A percentile compares a stretch with the other conserved stretches of the same genome.
phyloP scores from a whole-genome alignment of 352 stramenopile genomes.

The Phytopythium cucurbitacearum region DNA sequence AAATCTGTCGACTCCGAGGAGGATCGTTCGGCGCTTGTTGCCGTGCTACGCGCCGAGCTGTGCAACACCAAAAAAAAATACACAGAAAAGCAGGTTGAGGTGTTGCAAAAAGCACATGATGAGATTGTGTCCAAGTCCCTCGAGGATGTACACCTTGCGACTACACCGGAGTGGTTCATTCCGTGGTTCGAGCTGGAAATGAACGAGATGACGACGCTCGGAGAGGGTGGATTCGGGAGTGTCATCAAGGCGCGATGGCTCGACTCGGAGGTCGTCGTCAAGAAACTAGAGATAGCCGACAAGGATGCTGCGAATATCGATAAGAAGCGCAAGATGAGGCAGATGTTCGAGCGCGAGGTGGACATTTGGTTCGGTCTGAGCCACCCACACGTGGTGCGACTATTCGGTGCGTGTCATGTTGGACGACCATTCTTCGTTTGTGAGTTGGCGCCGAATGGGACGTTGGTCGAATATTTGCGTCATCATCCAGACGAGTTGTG shows the following conservation, averaged over 20 bases:
- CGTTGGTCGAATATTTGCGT: conserved; percentile 8
- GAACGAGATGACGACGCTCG: too few species aligned
- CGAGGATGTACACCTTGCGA: too few species aligned
- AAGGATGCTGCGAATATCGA: background rate
- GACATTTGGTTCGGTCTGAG: conserved; percentile 7
- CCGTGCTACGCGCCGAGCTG: too few species aligned
- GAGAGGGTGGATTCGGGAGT: background rate
- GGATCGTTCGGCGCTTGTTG: too few species aligned
- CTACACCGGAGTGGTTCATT: too few species aligned
- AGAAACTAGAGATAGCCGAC: conserved; percentile 9
- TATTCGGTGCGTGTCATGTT: conserved; percentile 10
- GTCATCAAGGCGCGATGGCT: conserved; percentile 10
- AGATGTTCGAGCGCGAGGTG: conserved; percentile 11
- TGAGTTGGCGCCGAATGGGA: conserved; percentile 4
- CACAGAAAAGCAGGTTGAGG: too few species aligned
- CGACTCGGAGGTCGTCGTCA: conserved; percentile 9
- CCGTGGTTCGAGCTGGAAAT: too few species aligned
- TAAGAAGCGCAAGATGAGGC: conserved; percentile 5
- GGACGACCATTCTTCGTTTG: conserved; percentile 9
- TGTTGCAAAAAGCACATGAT: too few species aligned
- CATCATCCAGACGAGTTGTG: conserved; percentile 5
- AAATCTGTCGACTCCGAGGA: too few species aligned
- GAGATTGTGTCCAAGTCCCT: too few species aligned
- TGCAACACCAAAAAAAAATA: too few species aligned
- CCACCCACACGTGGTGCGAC: conserved; percentile 6